Percentiles rank a stretch among this genome's conserved stretches.
phyloP scores from a whole-genome alignment of 352 stramenopile species.

The Globisporangium carolinianum region DNA sequence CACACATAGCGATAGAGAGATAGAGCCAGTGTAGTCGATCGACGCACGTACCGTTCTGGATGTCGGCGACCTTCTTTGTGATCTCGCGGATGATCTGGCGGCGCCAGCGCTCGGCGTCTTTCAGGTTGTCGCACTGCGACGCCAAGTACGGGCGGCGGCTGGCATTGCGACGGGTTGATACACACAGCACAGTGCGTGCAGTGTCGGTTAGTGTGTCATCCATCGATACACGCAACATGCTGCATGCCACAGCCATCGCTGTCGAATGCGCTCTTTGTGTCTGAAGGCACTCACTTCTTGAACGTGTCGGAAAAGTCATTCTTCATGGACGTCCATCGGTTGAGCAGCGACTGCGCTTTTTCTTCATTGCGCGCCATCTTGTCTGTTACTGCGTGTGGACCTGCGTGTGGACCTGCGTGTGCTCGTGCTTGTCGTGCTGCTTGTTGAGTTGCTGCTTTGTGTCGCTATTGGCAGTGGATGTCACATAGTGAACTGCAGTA shows the following conservation, averaged over 20 bases:
- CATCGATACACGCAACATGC: no score
- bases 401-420: no score
- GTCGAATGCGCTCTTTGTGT: no score
- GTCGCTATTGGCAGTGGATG: neutral
- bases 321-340: conserved; percentile 98
- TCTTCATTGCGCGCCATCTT: conserved; percentile 97
- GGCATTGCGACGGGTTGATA: neutral
- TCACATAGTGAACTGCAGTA: no score
- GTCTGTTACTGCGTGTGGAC: neutral
- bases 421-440: neutral
- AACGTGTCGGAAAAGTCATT: conserved; percentile 86
- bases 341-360: conserved; percentile 97
- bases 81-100: conserved; percentile 94
- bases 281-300: conserved; percentile 43
- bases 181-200: no score
- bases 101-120: conserved; percentile 91
- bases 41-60: conserved; percentile 88
- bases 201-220: no score
- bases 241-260: no score
- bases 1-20: no score
- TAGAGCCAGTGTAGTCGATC: no score
- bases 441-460: neutral
- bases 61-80: conserved; percentile 92
- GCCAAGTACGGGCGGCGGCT: conserved; percentile 90
- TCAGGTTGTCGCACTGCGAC: conserved; percentile 91